Evolutionary conservation across 2,329 filamentous ascomycete species (phyloP).

Genomic region (Furcasterigmium sp.): DNA sequence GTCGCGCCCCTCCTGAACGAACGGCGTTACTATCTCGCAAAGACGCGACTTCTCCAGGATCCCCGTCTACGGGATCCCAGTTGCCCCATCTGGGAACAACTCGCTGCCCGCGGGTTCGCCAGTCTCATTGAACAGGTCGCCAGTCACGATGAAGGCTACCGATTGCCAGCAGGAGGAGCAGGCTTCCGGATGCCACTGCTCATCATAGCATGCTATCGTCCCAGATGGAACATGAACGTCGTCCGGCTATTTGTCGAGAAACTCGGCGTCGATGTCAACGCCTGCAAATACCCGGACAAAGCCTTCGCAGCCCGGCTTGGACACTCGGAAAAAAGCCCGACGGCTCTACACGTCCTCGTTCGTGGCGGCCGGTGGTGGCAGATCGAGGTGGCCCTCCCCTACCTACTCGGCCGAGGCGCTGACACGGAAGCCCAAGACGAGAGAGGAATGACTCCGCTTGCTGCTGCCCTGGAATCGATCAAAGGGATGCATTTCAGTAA

Average conservation of each 20-base stretch:
- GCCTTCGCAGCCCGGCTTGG: background rate
- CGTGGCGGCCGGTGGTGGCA: conserved; percentile 5
- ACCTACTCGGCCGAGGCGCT: background rate
- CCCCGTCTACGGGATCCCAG: background rate
- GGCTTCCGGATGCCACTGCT: conserved; percentile 10
- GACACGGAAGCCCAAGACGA: background rate
- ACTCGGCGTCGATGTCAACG: conserved; percentile 23
- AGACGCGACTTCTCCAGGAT: background rate
- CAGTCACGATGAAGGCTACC: no score
- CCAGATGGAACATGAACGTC: conserved; percentile 27
- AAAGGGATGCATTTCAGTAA: background rate
- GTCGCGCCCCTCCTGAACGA: background rate
- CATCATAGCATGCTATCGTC: conserved; percentile 18
- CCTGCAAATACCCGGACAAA: background rate
- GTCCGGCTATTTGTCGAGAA: conserved; percentile 27
- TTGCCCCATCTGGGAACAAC: background rate
- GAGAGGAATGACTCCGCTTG: background rate
- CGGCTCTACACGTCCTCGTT: background rate
- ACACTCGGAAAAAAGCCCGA: background rate
- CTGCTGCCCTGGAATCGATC: background rate
- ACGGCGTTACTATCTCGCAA: conserved; percentile 9
- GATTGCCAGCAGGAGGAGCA: background rate
- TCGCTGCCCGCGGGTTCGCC: background rate
- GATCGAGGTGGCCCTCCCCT: background rate
- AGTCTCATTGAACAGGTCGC: background rate